Evolutionary conservation across 805 yeast species (phyloP), one percentile per base, ranked within the genome.

Genomic region (Metschnikowia continentalis): DNA sequence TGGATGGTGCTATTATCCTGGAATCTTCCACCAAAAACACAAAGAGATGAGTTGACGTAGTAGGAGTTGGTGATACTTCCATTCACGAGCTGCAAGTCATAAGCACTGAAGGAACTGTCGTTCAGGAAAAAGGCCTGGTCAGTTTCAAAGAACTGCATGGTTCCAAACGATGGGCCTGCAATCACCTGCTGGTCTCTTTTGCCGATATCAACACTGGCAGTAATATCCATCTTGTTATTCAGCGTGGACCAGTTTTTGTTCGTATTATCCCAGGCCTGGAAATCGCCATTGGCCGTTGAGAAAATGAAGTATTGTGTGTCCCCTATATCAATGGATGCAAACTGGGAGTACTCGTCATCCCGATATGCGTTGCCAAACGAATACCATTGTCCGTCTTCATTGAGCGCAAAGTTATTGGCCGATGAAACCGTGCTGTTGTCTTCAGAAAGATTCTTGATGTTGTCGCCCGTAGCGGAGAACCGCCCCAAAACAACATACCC

Each of bases 21-120:
- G 59, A 84, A 83, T 3, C 69, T 64, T 19, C 92, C 94, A 7
- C 88, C 90, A 45, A 86, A 66, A 0, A 79, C 77, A 38, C 83
- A 68, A 10, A 76, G 53, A 0, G 83, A 63, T 11, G 70, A 69
- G 61, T 87, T 84, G 32, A 79, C 62, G 49, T 72, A 77, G 46
- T 65, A 64, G 1, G 81, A 77, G 2, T 72, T 51, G 23, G 60
- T 45, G 15, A 71, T 63, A 19, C 44, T 46, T 8, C 62, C 57
- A 3, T 54, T 57, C n/a, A 60, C 54, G 5, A 71, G 53, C 5
- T 58, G 48, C 37, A 71, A 51, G 37, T 64, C 60, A 45, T 61
- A 66, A 7, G 56, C 48, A 3, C 55, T 52, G 22, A 71, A 61
- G 8, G 55, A 53, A 5, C 61, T 55, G 35, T 56, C 59, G 44